Conservation (phyloP, 2,329 filamentous ascomycete species). For the Diaporthe helianthi region DNA sequence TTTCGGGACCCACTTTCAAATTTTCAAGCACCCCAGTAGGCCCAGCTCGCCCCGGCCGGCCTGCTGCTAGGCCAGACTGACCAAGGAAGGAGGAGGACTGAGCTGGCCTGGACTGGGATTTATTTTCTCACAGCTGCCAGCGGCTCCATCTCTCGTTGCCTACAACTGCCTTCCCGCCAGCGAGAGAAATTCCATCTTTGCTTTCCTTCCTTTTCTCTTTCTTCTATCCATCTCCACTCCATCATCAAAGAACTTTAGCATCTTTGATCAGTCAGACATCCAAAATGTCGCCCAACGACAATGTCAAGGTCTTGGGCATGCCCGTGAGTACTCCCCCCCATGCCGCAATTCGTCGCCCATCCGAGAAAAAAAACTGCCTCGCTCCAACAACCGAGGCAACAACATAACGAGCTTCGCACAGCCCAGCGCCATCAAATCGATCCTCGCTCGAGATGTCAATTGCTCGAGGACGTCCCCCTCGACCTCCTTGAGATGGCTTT, state of each 20-base stretch:
- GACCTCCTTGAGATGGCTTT: conserved; percentile 16
- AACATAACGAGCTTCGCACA: conserved; percentile 15
- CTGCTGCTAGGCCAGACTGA: conserved; percentile 5
- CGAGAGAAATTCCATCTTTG: conserved; percentile 43
- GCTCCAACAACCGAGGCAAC: conserved; percentile 20
- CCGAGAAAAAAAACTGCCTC: conserved; percentile 15
- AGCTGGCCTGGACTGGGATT: conserved; percentile 23
- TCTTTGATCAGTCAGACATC: conserved; percentile 48
- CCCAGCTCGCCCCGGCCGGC: conserved; percentile 12
- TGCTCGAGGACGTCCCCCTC: conserved; percentile 10
- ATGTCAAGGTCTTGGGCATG: conserved; percentile 70
- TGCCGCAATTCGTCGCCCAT: conserved; percentile 27
- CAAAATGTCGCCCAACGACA: conserved; percentile 63
- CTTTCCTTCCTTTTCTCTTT: conserved; percentile 45
- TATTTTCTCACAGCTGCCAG: conserved; percentile 54
- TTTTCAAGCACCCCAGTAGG: conserved; percentile 18
- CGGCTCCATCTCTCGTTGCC: conserved; percentile 23
- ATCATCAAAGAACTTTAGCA: conserved; percentile 50
- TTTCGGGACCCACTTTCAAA: conserved; percentile 27
- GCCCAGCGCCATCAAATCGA: conserved; percentile 15
- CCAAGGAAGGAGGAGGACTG: conserved; percentile 19
- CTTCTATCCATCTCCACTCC: conserved; percentile 67
- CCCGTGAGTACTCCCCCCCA: conserved; percentile 58
- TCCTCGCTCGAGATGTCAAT: neutral
- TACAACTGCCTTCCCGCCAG: conserved; percentile 36